Conservation (phyloP, 306 rosid species). For the Medicago ruthenica region DNA sequence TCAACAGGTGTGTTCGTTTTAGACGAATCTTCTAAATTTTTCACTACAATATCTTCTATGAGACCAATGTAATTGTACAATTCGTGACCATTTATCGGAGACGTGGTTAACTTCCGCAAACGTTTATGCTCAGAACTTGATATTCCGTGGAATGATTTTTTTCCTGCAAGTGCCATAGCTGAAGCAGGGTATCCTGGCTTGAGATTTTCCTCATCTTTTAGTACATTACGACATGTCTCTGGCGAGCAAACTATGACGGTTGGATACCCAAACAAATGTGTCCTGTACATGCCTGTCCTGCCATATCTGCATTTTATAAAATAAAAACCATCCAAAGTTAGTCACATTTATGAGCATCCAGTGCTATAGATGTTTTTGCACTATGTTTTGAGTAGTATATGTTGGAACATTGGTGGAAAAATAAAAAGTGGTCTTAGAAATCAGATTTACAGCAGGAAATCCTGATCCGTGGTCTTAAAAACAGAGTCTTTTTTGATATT, state of each 20-base stretch:
- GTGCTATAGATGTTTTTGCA: background rate
- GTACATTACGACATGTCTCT: slow-evolving; percentile 51
- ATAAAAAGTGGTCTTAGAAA: background rate
- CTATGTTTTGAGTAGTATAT: background rate
- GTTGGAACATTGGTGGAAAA: too few species aligned
- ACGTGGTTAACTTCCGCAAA: slow-evolving; percentile 61
- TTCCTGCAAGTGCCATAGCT: slow-evolving; percentile 45
- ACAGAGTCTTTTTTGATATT: too few species aligned
- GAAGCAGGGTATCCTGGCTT: slow-evolving; percentile 54
- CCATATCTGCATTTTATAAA: slow-evolving; percentile 41
- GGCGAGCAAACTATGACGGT: slow-evolving; percentile 54
- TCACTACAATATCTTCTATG: slow-evolving; percentile 45
- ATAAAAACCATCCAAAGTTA: too few species aligned
- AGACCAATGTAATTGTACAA: slow-evolving; percentile 49
- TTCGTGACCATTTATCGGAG: slow-evolving; percentile 66
- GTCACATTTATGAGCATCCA: background rate
- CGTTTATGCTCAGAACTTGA: slow-evolving; percentile 64
- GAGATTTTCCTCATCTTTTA: slow-evolving; percentile 43
- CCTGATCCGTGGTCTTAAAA: background rate
- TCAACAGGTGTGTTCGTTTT: slow-evolving; percentile 43
- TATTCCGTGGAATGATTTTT: slow-evolving; percentile 54
- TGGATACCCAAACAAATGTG: slow-evolving; percentile 45
- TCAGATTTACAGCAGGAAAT: too few species aligned
- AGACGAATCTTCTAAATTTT: slow-evolving; percentile 50
- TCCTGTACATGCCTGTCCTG: slow-evolving; percentile 48